phyloP scores from a whole-genome alignment of 2,329 filamentous ascomycete species.

The Paraphoma sp. region DNA sequence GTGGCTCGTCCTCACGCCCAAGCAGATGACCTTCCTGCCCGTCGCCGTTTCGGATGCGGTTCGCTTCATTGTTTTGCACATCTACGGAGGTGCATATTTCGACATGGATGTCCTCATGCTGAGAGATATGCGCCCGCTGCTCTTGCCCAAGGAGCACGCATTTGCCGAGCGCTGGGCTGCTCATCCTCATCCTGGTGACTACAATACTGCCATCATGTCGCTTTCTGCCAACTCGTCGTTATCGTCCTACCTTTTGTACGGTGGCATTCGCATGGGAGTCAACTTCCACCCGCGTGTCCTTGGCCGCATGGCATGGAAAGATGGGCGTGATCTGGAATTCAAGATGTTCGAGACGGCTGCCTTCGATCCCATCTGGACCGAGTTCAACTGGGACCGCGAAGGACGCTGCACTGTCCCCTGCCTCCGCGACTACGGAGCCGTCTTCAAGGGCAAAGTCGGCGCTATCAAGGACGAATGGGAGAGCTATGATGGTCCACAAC shows the following conservation, averaged over 20 bases:
- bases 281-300: constrained; percentile 64
- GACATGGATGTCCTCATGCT: constrained; percentile 65
- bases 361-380: constrained; percentile 65
- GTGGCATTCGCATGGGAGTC: constrained; percentile 64
- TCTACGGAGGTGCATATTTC: constrained; percentile 62
- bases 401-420: constrained; percentile 62
- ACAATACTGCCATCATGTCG: constrained; percentile 65
- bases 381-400: constrained; percentile 62
- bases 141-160: constrained; percentile 58
- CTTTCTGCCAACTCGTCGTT: constrained; percentile 62
- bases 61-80: constrained; percentile 61
- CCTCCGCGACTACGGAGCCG: constrained; percentile 60
- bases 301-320: constrained; percentile 64
- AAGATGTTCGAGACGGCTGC: constrained; percentile 64
- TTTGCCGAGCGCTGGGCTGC: constrained; percentile 65
- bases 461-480: constrained; percentile 61
- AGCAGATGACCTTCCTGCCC: constrained; percentile 65
- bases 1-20: constrained; percentile 61
- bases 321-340: constrained; percentile 60
- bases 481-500: constrained; percentile 55
- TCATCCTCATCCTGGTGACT: constrained; percentile 60
- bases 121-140: constrained; percentile 61
- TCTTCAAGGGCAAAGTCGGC: constrained; percentile 57
- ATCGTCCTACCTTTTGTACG: constrained; percentile 62
- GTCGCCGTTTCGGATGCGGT: constrained; percentile 64